These are phyloP conservation scores for Ophiostoma sp. DNA, from an alignment of 2,329 filamentous ascomycete species.

Conservation along the genomic window DNA sequence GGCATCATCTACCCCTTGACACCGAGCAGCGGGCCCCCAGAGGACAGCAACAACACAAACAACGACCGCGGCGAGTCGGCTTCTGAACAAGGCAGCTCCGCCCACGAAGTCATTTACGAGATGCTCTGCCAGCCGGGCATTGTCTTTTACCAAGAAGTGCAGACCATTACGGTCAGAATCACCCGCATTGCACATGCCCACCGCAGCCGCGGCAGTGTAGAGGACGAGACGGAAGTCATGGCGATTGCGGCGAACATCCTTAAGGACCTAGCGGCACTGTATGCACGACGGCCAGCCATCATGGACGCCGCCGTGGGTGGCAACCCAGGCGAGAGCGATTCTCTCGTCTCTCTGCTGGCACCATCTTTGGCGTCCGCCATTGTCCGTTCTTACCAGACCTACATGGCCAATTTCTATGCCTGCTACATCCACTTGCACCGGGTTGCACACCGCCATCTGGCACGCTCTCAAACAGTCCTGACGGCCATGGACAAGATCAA, in stretches of 20 bases:
- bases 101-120: not conserved
- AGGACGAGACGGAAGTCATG: conserved; percentile 17
- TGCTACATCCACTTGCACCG: conserved; percentile 16
- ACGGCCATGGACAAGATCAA: conserved; percentile 10
- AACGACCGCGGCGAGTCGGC: not conserved
- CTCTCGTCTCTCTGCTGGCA: not conserved
- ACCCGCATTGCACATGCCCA: conserved; percentile 1
- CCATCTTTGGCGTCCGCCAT: not conserved
- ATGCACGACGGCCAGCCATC: not conserved
- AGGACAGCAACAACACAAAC: not conserved
- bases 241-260: conserved; percentile 13
- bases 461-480: not conserved
- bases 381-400: conserved; percentile 10
- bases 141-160: conserved; percentile 7
- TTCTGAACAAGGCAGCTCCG: not conserved
- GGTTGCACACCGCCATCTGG: conserved; percentile 4
- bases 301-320: not conserved
- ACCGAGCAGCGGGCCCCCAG: not conserved
- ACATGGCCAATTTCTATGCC: conserved; percentile 7
- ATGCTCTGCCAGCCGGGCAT: conserved; percentile 1
- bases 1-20: not conserved
- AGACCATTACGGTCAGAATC: not conserved
- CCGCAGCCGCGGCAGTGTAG: conserved; percentile 10
- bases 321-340: not conserved
- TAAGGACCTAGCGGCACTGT: not conserved